Base-by-base conservation (phyloP, 148 eudicot genomes). In the Silene conica region DNA sequence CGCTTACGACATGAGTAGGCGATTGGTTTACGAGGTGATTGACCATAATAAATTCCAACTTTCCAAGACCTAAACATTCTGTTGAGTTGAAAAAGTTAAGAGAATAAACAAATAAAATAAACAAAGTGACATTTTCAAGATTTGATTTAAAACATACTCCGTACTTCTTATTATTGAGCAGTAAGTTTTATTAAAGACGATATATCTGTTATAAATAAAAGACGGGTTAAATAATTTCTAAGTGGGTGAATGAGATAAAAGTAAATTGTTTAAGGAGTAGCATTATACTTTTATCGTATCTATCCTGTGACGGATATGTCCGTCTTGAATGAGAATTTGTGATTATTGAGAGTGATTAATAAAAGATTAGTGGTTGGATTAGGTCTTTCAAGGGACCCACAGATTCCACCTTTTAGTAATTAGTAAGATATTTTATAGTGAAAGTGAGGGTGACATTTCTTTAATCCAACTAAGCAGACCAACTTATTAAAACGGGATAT, bases 351-450 rank as follows among this genome's bases (percentile, higher is more conserved):
- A 73, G 67, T 75, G 74, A 79, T 25, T 74, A 62, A 56, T 63
- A 54, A 54, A 79, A 54, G 8, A 34, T 48, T 8, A 79, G 82
- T 74, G 66, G 78, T 79, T 79, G 78, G 82, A 79, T 79, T 79
- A 79, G 82, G 82, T 79, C 82, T 74, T 62, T 74, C 50, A 60
- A 52, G 82, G 82, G 78, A 25, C 82, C 82, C 5, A 34, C 8
- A 74, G 64, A 74, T 79, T 74, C 82, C 74, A 50, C 65, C 70
- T 69, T 79, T 74, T 63, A 41, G 66, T 55, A 76, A 74, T 74
- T 74, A 69, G 74, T 25, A 74, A 31, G 82, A 74, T 74, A 74
- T 79, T 79, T 67, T 75, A 38, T 34, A 79, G 58, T 54, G 8
- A 19, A 14, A 31, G 14, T 74, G 82, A 79, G 20, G 0, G 28